These are phyloP conservation scores for Neonectria magnoliae DNA, from an alignment of 2,329 filamentous ascomycete genomes.

Conservation along the genomic window DNA sequence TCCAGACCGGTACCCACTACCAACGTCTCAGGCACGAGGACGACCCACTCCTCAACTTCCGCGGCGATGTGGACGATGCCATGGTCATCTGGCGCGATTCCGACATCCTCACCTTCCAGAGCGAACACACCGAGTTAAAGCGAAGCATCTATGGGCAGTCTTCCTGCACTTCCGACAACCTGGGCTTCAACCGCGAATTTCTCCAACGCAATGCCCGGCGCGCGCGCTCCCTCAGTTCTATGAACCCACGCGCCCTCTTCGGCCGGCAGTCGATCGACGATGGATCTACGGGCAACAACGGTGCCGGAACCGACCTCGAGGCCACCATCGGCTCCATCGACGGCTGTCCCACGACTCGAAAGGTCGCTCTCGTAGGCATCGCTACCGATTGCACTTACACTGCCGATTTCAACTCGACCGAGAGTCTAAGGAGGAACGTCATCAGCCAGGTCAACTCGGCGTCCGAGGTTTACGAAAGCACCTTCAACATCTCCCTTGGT, in stretches of 20 bases:
- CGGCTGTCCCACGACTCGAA: slow-evolving; percentile 91
- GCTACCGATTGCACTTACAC: slow-evolving; percentile 95
- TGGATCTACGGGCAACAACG: slow-evolving; percentile 73
- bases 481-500: slow-evolving; percentile 94
- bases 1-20: slow-evolving; percentile 81
- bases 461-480: slow-evolving; percentile 86
- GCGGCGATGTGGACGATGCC: slow-evolving; percentile 68
- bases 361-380: slow-evolving; percentile 89
- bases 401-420: slow-evolving; percentile 71
- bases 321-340: slow-evolving; percentile 80
- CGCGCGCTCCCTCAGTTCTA: slow-evolving; percentile 66
- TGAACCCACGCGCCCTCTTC: slow-evolving; percentile 73
- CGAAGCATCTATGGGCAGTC: slow-evolving; percentile 58
- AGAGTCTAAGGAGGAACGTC: slow-evolving; percentile 75
- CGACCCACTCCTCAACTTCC: slow-evolving; percentile 72
- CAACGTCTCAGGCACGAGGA: slow-evolving; percentile 73
- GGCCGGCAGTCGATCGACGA: slow-evolving; percentile 78
- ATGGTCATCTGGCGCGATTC: slow-evolving; percentile 96
- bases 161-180: slow-evolving; percentile 77
- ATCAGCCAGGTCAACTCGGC: slow-evolving; percentile 87
- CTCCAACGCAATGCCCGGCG: slow-evolving; percentile 68
- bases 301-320: slow-evolving; percentile 76
- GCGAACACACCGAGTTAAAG: slow-evolving; percentile 70
- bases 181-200: slow-evolving; percentile 81
- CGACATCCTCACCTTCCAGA: slow-evolving; percentile 67